phyloP scores from a whole-genome alignment of 2,329 filamentous ascomycete species.

The Phaeosphaeria sp. region DNA sequence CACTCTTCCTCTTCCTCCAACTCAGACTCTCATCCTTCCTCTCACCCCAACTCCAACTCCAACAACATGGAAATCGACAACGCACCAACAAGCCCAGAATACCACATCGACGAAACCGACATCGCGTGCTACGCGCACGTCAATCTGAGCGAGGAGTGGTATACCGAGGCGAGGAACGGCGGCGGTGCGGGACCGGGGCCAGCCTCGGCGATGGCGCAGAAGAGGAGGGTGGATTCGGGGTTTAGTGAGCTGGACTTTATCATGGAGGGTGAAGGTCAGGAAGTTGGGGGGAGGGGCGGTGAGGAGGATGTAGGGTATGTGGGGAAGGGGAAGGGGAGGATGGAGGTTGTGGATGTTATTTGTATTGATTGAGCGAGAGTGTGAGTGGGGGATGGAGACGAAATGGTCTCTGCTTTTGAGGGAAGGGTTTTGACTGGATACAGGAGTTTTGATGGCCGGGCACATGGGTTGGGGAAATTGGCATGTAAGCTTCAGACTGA shows the following conservation, averaged over 20 bases:
- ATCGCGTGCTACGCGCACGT: not conserved
- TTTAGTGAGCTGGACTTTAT: not conserved
- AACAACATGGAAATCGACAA: not conserved
- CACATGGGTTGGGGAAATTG: not conserved
- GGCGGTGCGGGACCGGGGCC: slow-evolving; percentile 1
- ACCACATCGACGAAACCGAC: not conserved
- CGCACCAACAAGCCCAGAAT: not conserved
- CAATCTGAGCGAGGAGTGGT: not conserved
- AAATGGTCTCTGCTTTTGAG: too few species aligned
- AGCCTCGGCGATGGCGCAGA: not conserved
- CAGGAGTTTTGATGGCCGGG: not conserved
- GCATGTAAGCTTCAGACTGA: too few species aligned
- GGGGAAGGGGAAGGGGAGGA: slow-evolving; percentile 14
- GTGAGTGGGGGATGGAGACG: too few species aligned
- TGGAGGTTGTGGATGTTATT: not conserved
- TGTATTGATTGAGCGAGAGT: not conserved
- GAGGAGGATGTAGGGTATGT: slow-evolving; percentile 4
- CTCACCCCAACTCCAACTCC: not conserved
- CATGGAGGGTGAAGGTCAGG: not conserved
- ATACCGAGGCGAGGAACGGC: not conserved
- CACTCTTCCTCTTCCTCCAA: too few species aligned
- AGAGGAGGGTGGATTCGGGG: slow-evolving; percentile 4
- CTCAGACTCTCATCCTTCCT: not conserved
- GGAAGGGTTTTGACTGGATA: too few species aligned
- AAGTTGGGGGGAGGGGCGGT: not conserved